Conservation (phyloP, 75 land plant species). For the Pseudotsuga menziesii region DNA sequence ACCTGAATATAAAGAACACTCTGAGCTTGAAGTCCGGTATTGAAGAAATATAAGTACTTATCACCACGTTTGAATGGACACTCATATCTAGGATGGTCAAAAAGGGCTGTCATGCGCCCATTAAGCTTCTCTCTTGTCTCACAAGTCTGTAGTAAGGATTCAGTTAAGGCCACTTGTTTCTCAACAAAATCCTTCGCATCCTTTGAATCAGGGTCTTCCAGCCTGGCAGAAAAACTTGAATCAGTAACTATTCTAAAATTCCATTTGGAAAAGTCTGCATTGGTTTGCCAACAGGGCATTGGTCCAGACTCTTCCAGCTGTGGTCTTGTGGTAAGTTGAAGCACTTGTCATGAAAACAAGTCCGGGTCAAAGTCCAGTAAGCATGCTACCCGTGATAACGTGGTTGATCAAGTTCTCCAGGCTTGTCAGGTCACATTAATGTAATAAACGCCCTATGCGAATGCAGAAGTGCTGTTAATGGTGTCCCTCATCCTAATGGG, state of each 20-base stretch:
- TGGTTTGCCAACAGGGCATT: too few relatives aligned
- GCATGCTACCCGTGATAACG: too few relatives aligned
- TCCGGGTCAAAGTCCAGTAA: too few relatives aligned
- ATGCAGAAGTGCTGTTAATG: too few relatives aligned
- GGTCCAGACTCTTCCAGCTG: too few relatives aligned
- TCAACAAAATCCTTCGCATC: constrained; percentile 84
- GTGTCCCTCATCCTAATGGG: too few relatives aligned
- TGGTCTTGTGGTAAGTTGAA: too few relatives aligned
- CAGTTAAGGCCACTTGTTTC: constrained; percentile 63
- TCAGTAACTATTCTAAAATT: background rate
- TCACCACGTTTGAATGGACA: constrained; percentile 73
- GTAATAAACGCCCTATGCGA: too few relatives aligned
- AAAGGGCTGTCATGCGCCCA: constrained; percentile 50
- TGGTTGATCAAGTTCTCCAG: too few relatives aligned
- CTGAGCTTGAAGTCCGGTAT: constrained; percentile 89
- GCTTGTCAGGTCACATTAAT: too few relatives aligned
- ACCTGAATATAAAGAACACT: constrained; percentile 90
- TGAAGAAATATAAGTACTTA: constrained; percentile 82
- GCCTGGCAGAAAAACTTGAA: constrained; percentile 33
- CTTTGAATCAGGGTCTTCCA: constrained; percentile 84
- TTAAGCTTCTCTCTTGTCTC: constrained; percentile 58
- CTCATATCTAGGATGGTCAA: constrained; percentile 70
- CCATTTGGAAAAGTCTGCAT: too few relatives aligned
- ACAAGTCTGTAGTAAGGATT: constrained; percentile 54
- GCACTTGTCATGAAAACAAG: too few relatives aligned